Percentiles rank a stretch among this genome's conserved stretches.
These are phyloP conservation scores for Zymoseptoria crescenta DNA, from an alignment of 2,329 filamentous ascomycete species.

Conservation along the genomic window DNA sequence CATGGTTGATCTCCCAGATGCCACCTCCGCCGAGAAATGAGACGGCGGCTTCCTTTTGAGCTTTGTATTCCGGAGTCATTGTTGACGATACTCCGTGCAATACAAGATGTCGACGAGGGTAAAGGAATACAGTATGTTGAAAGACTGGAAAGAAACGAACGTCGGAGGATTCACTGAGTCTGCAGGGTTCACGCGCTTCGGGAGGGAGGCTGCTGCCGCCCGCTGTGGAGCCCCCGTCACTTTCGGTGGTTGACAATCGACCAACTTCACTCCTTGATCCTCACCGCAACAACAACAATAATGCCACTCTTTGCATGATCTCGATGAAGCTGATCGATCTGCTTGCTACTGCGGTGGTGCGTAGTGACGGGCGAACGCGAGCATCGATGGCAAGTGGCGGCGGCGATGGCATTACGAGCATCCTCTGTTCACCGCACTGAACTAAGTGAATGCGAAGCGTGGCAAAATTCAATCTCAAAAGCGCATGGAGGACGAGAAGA, in stretches of 20 bases:
- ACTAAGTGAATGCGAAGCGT: background rate
- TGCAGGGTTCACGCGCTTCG: background rate
- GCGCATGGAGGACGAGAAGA: background rate
- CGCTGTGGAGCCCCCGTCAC: background rate
- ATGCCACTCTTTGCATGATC: background rate
- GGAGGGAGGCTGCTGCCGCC: background rate
- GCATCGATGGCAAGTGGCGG: background rate
- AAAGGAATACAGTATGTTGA: background rate
- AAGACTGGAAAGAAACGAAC: background rate
- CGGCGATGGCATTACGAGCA: background rate
- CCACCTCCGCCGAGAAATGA: constrained; percentile 80
- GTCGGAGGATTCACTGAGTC: background rate
- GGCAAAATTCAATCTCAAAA: background rate
- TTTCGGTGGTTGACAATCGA: background rate
- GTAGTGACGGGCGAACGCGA: background rate
- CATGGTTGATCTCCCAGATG: constrained; percentile 76
- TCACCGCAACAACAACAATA: background rate
- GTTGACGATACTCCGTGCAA: background rate
- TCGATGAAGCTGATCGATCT: background rate
- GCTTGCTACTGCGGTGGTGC: background rate
- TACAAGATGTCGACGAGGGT: background rate
- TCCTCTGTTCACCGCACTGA: background rate
- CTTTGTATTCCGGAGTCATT: constrained; percentile 62
- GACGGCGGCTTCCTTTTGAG: constrained; percentile 90
- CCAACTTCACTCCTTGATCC: background rate